Evolutionary conservation across 495 filamentous ascomycete genomes (phyloP).

Genomic region (Hypoxylon subgilvum): DNA sequence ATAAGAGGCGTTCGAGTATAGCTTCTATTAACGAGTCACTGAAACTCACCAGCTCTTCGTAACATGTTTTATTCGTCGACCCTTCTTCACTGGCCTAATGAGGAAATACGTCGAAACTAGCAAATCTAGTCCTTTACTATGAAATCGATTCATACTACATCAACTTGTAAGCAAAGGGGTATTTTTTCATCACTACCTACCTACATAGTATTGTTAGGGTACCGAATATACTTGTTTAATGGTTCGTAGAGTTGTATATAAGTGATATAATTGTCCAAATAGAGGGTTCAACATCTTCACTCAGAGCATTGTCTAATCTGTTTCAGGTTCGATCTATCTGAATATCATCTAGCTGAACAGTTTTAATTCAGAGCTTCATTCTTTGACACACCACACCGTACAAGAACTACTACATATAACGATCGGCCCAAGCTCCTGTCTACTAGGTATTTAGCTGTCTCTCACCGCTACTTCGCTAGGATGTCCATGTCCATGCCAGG

Average conservation of each 20-base stretch:
- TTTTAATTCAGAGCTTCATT: neutral
- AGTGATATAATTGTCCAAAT: too few relatives aligned
- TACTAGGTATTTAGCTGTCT: neutral
- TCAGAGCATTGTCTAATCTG: slow-evolving; percentile 11
- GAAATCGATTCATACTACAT: too few relatives aligned
- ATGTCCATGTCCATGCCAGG: slow-evolving; percentile 33
- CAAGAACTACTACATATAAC: slow-evolving; percentile 17
- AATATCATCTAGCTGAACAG: slow-evolving; percentile 3
- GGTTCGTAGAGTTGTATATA: too few relatives aligned
- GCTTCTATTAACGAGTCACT: slow-evolving; percentile 16
- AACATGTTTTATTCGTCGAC: slow-evolving; percentile 17
- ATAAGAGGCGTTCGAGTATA: slow-evolving; percentile 9
- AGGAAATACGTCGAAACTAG: slow-evolving; percentile 14
- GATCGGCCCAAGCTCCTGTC: slow-evolving; percentile 37
- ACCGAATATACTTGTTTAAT: too few relatives aligned
- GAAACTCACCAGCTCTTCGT: slow-evolving; percentile 10
- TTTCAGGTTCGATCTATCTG: slow-evolving; percentile 1
- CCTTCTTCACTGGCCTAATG: slow-evolving; percentile 26
- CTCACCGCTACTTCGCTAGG: slow-evolving; percentile 45
- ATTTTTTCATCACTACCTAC: too few relatives aligned
- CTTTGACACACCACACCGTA: slow-evolving; percentile 32
- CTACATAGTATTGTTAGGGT: too few relatives aligned
- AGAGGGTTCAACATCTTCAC: neutral
- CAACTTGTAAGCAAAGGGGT: too few relatives aligned
- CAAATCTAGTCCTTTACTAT: too few relatives aligned